A percentile compares a stretch with the other conserved stretches of the same genome.
Conservation (phyloP, 176 grass and related monocot species). For the Cymbopogon citratus region DNA sequence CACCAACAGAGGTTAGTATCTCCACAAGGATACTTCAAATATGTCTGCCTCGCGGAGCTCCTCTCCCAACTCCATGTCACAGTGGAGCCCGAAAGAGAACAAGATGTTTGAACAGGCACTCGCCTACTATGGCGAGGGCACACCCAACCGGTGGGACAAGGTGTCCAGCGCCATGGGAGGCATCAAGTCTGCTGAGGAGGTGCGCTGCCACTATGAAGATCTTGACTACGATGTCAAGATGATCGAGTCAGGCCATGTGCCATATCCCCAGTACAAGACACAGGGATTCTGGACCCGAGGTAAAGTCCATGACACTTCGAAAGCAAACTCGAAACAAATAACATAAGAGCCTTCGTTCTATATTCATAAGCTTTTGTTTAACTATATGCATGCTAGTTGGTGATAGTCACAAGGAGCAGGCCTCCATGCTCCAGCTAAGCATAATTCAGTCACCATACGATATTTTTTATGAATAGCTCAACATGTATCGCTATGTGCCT, state of each 20-base stretch:
- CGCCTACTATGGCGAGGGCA: slow-evolving; percentile 63
- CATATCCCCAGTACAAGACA: slow-evolving; percentile 59
- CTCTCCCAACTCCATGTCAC: slow-evolving; percentile 24
- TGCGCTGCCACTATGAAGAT: slow-evolving; percentile 60
- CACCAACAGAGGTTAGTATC: background rate
- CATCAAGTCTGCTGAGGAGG: slow-evolving; percentile 74
- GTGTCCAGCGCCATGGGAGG: slow-evolving; percentile 71
- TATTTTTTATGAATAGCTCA: background rate
- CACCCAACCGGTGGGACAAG: slow-evolving; percentile 86
- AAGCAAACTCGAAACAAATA: background rate
- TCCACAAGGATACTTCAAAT: slow-evolving; percentile 1
- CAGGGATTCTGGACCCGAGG: slow-evolving; percentile 42
- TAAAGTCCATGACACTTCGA: background rate
- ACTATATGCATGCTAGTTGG: background rate
- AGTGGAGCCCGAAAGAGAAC: slow-evolving; percentile 73
- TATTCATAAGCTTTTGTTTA: background rate
- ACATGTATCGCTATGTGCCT: slow-evolving; percentile 10
- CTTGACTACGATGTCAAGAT: slow-evolving; percentile 55
- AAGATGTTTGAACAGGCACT: slow-evolving; percentile 79
- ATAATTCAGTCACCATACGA: background rate
- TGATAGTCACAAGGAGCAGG: background rate
- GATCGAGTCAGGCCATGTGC: slow-evolving; percentile 48
- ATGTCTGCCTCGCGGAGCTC: slow-evolving; percentile 49
- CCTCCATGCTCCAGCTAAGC: background rate
- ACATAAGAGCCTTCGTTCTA: background rate